phyloP scores from a whole-genome alignment of 306 rosid genomes.

The Canavalia gladiata region DNA sequence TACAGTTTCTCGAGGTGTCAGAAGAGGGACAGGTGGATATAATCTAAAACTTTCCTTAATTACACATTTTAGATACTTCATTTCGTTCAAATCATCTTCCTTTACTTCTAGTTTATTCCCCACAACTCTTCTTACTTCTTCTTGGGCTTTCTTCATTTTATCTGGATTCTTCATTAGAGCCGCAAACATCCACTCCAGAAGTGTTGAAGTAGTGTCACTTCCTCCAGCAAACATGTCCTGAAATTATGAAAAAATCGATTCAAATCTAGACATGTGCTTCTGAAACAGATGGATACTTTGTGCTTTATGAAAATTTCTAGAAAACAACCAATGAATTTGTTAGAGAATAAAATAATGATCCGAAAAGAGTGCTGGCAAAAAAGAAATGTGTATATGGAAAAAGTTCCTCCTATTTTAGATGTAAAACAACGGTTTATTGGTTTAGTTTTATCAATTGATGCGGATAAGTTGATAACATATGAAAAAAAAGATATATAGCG shows the following conservation, averaged over 20 bases:
- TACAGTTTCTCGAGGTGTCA: slow-evolving; percentile 42
- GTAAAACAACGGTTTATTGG: too few relatives aligned
- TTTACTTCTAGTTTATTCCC: slow-evolving; percentile 37
- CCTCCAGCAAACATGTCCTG: slow-evolving; percentile 44
- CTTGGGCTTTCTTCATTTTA: slow-evolving; percentile 34
- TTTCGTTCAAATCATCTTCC: slow-evolving; percentile 43
- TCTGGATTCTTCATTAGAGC: slow-evolving; percentile 34
- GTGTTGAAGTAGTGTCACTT: slow-evolving; percentile 31
- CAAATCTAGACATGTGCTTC: too few relatives aligned
- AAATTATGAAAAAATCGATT: not conserved
- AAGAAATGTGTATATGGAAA: too few relatives aligned
- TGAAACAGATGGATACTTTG: too few relatives aligned
- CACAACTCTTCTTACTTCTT: slow-evolving; percentile 45
- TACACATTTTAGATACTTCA: slow-evolving; percentile 60
- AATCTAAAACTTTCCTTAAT: slow-evolving; percentile 33
- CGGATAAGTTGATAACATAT: too few relatives aligned
- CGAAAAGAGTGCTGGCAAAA: too few relatives aligned
- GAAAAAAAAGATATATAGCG: too few relatives aligned
- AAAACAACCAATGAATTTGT: not conserved
- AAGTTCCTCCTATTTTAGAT: too few relatives aligned
- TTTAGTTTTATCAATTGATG: too few relatives aligned
- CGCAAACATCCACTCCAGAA: slow-evolving; percentile 41
- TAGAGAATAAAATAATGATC: too few relatives aligned
- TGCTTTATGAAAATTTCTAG: too few relatives aligned
- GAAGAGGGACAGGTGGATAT: slow-evolving; percentile 56